Evolutionary conservation across 805 yeast genomes (phyloP), one percentile per base, ranked within the genome.

Genomic region (Pichia insulana): DNA sequence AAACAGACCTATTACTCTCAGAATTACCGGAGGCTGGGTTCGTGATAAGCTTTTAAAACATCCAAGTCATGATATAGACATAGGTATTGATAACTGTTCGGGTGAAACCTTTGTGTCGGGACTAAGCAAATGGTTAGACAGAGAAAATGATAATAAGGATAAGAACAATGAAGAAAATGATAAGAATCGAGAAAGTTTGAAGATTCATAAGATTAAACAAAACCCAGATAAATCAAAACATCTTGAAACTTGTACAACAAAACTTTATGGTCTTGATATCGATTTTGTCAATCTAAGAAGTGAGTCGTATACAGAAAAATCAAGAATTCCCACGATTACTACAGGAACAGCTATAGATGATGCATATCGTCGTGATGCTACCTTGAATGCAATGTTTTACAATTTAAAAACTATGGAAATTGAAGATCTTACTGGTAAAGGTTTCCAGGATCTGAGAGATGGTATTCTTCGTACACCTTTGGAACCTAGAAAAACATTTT

Each of bases 11-110:
- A 39, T 61, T n/a, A 48, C 49, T 3, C 68, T 84, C 12, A 62
- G 98, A 46, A 84, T 92, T 50, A 89, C 97, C 0, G 98, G 98
- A 30, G 98, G 98, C 0, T 90, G 98, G 98, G 98, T 92, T 2
- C 73, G 98, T 52, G 98, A 92, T 61, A 92, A 92, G 63, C 66
- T 92, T 25, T 66, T 92, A 26, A 95, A 95, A 0, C 70, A 72
- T 37, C 77, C 76, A 18, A 80, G 90, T 34, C 79, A 90, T 56
- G 99, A 92, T 59, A 68, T 92, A 26, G 99, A 92, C 54, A 85
- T 92, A 37, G 97, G 97, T 7, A 77, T 92, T 37, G 88, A 92
- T 60, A 70, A 70, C 42, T 64, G 86, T 55, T 76, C 95, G 0
- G 99, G 99, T 0, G 88, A 83, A 54, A 78, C 78, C 28, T 90